These are phyloP conservation scores for Cudoniella acicularis DNA, from an alignment of 495 filamentous ascomycete species.

Conservation along the genomic window DNA sequence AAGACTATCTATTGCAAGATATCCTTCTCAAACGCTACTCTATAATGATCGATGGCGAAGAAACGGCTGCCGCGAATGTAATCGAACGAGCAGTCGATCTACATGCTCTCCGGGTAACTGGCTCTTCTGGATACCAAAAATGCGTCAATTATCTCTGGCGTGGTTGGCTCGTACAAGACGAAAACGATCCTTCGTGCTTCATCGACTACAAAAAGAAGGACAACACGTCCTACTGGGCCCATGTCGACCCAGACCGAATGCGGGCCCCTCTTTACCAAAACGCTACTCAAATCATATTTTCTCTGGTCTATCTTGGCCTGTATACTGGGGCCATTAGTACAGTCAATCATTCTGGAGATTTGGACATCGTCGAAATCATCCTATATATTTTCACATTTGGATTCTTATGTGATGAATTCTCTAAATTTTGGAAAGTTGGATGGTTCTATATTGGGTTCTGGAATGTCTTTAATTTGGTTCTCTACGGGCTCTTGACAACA, in stretches of 20 bases:
- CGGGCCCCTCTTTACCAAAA: conserved; percentile 91
- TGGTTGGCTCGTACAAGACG: conserved; percentile 94
- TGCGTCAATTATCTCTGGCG: conserved; percentile 90
- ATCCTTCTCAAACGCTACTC: conserved; percentile 90
- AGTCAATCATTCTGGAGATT: conserved; percentile 68
- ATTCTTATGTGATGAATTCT: conserved; percentile 83
- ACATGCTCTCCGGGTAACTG: conserved; percentile 82
- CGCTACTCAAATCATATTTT: conserved; percentile 77
- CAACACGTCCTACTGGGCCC: conserved; percentile 67
- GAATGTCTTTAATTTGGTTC: conserved; percentile 85
- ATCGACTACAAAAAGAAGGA: conserved; percentile 75
- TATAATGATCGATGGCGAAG: conserved; percentile 65
- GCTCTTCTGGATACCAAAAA: conserved; percentile 86
- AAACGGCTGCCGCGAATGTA: conserved; percentile 75
- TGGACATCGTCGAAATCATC: conserved; percentile 80
- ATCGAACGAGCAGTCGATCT: conserved; percentile 90
- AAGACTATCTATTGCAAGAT: conserved; percentile 69
- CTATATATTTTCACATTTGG: conserved; percentile 89
- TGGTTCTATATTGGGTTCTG: conserved; percentile 87
- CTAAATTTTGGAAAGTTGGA: conserved; percentile 92
- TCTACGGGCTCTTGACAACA: conserved; percentile 73
- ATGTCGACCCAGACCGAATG: conserved; percentile 93
- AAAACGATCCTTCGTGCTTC: conserved; percentile 81
- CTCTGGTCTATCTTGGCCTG: conserved; percentile 73
- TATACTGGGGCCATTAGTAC: conserved; percentile 93